phyloP scores from a whole-genome alignment of 306 rosid genomes.

The Trifolium subterraneum region DNA sequence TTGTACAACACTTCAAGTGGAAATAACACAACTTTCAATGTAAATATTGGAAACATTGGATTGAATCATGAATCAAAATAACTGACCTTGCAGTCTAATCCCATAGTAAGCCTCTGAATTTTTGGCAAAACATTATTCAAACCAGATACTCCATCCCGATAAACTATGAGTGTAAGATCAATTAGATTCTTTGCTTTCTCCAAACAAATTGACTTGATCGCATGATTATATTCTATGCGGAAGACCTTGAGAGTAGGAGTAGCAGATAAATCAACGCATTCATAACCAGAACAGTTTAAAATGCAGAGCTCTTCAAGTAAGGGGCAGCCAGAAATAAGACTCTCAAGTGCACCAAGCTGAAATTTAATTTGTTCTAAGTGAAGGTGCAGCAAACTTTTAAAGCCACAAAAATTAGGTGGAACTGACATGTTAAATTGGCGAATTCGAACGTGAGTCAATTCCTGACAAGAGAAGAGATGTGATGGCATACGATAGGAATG shows the following conservation, averaged over 20 bases:
- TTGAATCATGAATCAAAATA: background rate
- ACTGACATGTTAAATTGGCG: background rate
- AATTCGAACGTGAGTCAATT: slow-evolving; percentile 4
- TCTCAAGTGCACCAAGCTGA: background rate
- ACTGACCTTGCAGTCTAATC: background rate
- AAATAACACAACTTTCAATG: background rate
- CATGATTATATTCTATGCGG: background rate
- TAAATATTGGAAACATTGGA: background rate
- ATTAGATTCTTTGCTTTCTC: slow-evolving; percentile 2
- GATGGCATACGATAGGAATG: background rate
- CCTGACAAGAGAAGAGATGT: slow-evolving; percentile 31
- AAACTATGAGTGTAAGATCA: background rate
- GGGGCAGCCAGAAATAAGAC: slow-evolving; percentile 14
- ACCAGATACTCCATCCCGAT: background rate
- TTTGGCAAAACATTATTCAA: background rate
- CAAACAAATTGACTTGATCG: slow-evolving; percentile 18
- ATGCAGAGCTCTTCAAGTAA: background rate
- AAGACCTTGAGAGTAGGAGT: background rate
- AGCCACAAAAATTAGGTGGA: slow-evolving; percentile 22
- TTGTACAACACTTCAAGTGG: background rate
- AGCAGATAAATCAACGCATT: slow-evolving; percentile 10
- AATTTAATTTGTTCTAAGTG: background rate
- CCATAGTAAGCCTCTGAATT: slow-evolving; percentile 18
- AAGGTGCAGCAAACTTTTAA: slow-evolving; percentile 13
- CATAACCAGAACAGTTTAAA: slow-evolving; percentile 8